Evolutionary conservation across 495 filamentous ascomycete genomes (phyloP), one percentile per base, ranked within the genome.

Genomic region (Aspergillus sclerotioniger): DNA sequence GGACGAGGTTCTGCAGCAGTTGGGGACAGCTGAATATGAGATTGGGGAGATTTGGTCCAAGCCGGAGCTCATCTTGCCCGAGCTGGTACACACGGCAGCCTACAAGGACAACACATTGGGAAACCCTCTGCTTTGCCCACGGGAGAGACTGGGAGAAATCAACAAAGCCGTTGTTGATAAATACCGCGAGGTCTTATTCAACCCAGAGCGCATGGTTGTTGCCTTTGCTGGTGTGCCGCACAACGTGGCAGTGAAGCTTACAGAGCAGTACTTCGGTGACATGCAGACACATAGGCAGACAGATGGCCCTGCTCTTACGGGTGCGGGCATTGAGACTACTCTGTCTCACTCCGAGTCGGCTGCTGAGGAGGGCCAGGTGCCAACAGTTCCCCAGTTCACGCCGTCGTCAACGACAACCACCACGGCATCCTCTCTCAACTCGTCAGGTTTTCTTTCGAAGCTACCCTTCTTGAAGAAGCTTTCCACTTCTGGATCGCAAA

Each of bases 41-140:
- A 95, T 99, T 66, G 82, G 82, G 21, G 94, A 99, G 76, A 99
- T 99, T 52, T 99, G 94, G 95, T 88, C 90, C 39, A 97, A 92
- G 77, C 92, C 94, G 5, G 93, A 98, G 64, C 81, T 99, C 53
- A 98, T 99, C 62, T 73, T 99, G 50, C 95, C 95, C 7, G 94
- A 99, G 74, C 70, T 99, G 67, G 85, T 96, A 47, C 95, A 99
- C 67, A 91, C 89, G 80, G 90, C 93, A 2, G 94, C 92, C 3
- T 99, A 90, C 75, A 91, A 90, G 76, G 86, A 89, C 66, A 98
- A 99, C 72, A 99, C 94, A 0, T 76, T 99, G 5, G 94, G 94
- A 6, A 96, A 98, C 69, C 94, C 94, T 6, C 67, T 99, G 53
- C 73, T 99, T 43, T 98, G 95, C 72, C 94, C 94, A 0, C 81